These are phyloP conservation scores for Lantana camara DNA, from an alignment of 257 asterid genomes.

Conservation along the genomic window DNA sequence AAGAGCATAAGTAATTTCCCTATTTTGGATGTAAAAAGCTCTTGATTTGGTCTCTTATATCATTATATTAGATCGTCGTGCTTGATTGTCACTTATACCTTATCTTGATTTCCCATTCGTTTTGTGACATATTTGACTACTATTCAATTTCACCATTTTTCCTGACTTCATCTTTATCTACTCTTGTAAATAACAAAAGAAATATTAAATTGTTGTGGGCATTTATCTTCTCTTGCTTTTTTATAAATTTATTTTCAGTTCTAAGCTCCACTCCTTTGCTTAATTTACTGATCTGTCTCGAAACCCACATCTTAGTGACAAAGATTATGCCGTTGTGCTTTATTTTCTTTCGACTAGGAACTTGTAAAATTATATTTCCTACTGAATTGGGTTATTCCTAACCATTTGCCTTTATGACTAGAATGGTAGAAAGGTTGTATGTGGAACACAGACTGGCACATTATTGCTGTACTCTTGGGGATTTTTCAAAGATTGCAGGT, in stretches of 20 bases:
- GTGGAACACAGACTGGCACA: conserved; percentile 79
- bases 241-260: background rate
- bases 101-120: conserved; percentile 15
- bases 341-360: background rate
- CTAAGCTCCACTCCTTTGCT: background rate
- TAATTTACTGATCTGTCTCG: background rate
- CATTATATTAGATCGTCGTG: background rate
- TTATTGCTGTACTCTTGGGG: conserved; percentile 92
- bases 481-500: conserved; percentile 99
- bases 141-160: conserved; percentile 3
- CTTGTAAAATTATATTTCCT: background rate
- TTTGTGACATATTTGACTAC: background rate
- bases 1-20: conserved; percentile 18
- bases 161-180: conserved; percentile 4
- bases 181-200: conserved; percentile 1
- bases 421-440: conserved; percentile 89
- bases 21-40: conserved; percentile 8
- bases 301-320: background rate
- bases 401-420: conserved; percentile 33
- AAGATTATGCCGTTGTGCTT: background rate
- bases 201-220: background rate
- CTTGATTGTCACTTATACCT: background rate
- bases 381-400: conserved; percentile 6
- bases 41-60: conserved; percentile 19
- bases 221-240: background rate